Evolutionary conservation across 257 asterid genomes (phyloP).

Genomic region (Jacaranda copaia): DNA sequence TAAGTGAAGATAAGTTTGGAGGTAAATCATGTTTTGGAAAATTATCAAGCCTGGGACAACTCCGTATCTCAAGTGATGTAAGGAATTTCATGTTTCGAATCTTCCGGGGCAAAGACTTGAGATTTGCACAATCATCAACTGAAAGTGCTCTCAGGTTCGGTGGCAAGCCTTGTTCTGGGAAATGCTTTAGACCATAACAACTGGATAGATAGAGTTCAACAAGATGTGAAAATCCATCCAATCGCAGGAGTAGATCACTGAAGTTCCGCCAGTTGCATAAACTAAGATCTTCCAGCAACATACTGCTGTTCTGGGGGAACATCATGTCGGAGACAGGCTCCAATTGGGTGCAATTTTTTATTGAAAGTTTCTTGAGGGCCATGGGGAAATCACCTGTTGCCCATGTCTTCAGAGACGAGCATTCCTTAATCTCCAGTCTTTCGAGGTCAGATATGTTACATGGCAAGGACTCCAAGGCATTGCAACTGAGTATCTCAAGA

Average conservation of each 20-base stretch:
- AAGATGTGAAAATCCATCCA: slow-evolving; percentile 53
- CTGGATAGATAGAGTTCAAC: slow-evolving; percentile 56
- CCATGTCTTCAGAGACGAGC: slow-evolving; percentile 63
- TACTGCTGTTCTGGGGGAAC: slow-evolving; percentile 41
- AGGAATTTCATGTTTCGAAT: slow-evolving; percentile 52
- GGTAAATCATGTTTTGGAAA: slow-evolving; percentile 66
- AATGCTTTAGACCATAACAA: slow-evolving; percentile 49
- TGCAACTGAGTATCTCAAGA: slow-evolving; percentile 67
- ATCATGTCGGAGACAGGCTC: slow-evolving; percentile 51
- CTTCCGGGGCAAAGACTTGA: slow-evolving; percentile 59
- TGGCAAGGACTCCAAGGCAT: slow-evolving; percentile 61
- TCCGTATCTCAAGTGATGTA: slow-evolving; percentile 61
- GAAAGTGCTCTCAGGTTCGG: slow-evolving; percentile 62
- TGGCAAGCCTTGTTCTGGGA: slow-evolving; percentile 69
- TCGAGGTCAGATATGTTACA: slow-evolving; percentile 57
- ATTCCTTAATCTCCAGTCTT: slow-evolving; percentile 68
- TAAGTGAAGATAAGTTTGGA: slow-evolving; percentile 53
- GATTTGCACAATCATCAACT: slow-evolving; percentile 58
- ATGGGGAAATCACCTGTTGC: slow-evolving; percentile 50
- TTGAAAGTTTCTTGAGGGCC: slow-evolving; percentile 58
- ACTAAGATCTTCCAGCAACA: slow-evolving; percentile 65
- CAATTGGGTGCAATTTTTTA: slow-evolving; percentile 59
- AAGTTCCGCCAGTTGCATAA: slow-evolving; percentile 57
- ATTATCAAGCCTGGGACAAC: slow-evolving; percentile 67
- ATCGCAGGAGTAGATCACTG: slow-evolving; percentile 46